Evolutionary conservation across 2,329 filamentous ascomycete genomes (phyloP).

Genomic region (Gnomoniopsis sp.): DNA sequence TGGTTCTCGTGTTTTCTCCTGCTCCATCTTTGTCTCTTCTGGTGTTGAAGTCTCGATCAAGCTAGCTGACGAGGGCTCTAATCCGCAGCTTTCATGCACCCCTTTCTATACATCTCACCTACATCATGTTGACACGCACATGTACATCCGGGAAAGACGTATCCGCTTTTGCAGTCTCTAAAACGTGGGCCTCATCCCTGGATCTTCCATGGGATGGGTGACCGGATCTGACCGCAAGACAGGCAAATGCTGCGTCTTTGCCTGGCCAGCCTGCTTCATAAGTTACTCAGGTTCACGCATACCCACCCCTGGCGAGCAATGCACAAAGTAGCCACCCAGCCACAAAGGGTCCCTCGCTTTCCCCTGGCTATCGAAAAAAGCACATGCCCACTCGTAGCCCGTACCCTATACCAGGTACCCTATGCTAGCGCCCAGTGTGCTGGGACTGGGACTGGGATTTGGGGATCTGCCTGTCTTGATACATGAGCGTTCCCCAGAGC

Average conservation of each 20-base stretch:
- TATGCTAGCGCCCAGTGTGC: conserved; percentile 6
- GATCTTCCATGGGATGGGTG: neutral
- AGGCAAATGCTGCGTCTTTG: neutral
- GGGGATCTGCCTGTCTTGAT: neutral
- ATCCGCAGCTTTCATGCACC: neutral
- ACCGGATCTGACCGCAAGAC: neutral
- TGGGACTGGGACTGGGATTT: neutral
- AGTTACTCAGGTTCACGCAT: neutral
- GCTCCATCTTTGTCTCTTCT: neutral
- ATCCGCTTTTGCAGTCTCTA: neutral
- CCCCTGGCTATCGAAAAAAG: neutral
- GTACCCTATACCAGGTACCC: neutral
- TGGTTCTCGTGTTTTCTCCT: conserved; percentile 5
- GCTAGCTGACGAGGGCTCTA: neutral
- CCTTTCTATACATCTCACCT: neutral
- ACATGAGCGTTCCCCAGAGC: neutral
- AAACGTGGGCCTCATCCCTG: no score
- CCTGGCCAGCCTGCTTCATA: neutral
- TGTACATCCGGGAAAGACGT: neutral
- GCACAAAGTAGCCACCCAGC: neutral
- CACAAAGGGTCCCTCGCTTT: conserved; percentile 1
- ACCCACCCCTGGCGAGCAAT: conserved; percentile 1
- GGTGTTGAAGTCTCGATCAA: neutral
- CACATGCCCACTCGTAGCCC: neutral
- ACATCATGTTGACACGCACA: neutral